These are phyloP conservation scores for Acidiella bohemica DNA, from an alignment of 495 filamentous ascomycete genomes.

Conservation along the genomic window DNA sequence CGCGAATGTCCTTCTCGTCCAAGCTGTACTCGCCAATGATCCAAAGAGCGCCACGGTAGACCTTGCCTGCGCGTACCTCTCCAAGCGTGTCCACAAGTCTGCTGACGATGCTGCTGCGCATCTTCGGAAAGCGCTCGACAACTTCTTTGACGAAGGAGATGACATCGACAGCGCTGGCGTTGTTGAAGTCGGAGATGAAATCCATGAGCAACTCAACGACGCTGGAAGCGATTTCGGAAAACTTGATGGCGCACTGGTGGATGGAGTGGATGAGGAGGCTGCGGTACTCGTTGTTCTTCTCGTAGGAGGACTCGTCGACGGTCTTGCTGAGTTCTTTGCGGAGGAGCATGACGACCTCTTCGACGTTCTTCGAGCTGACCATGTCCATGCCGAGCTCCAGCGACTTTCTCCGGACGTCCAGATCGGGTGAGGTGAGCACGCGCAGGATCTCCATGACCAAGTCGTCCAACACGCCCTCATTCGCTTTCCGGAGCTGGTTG, in stretches of 20 bases:
- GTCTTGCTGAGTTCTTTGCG: constrained; percentile 98
- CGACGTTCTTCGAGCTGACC: constrained; percentile 97
- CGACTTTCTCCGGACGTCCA: constrained; percentile 90
- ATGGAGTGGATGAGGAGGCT: constrained; percentile 93
- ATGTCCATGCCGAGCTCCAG: constrained; percentile 87
- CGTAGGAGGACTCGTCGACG: constrained; percentile 88
- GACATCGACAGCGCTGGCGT: constrained; percentile 89
- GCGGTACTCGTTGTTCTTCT: constrained; percentile 97
- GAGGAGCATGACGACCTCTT: constrained; percentile 87
- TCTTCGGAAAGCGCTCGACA: constrained; percentile 90
- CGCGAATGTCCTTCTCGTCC: constrained; percentile 84
- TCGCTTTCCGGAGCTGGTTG: constrained; percentile 77
- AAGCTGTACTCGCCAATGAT: constrained; percentile 95
- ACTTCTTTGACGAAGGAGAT: constrained; percentile 99
- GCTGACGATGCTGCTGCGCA: constrained; percentile 73
- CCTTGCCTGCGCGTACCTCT: constrained; percentile 92
- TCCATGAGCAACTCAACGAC: constrained; percentile 98
- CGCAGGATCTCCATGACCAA: constrained; percentile 96
- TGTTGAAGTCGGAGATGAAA: constrained; percentile 97
- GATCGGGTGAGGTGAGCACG: constrained; percentile 89
- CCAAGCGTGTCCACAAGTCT: constrained; percentile 80
- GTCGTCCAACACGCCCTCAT: constrained; percentile 87
- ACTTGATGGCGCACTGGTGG: constrained; percentile 96
- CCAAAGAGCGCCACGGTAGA: constrained; percentile 93
- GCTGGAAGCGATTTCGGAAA: constrained; percentile 92